phyloP scores from a whole-genome alignment of 2,329 filamentous ascomycete genomes.

The Microsporum ferrugineum region DNA sequence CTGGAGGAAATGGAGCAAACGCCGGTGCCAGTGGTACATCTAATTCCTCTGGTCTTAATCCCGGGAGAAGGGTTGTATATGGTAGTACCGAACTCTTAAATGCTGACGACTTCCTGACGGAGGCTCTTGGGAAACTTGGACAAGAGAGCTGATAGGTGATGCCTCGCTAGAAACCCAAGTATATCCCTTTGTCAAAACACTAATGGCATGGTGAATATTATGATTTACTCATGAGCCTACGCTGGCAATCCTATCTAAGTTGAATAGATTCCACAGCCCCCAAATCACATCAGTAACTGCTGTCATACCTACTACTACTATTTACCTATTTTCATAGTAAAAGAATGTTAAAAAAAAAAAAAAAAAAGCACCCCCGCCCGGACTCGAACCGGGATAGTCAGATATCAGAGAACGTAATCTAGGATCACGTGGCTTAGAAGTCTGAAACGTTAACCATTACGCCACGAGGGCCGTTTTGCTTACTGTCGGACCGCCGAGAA shows the following conservation, averaged over 20 bases:
- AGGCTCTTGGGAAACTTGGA: slow-evolving; percentile 47
- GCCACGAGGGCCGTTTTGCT: not conserved
- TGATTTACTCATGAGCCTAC: too few species aligned
- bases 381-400: slow-evolving; percentile 4
- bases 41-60: slow-evolving; percentile 35
- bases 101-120: slow-evolving; percentile 49
- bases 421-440: slow-evolving; percentile 1
- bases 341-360: not conserved
- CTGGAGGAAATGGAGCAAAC: slow-evolving; percentile 28
- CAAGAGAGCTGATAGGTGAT: slow-evolving; percentile 36
- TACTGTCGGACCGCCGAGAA: not conserved
- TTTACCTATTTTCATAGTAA: not conserved
- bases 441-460: slow-evolving; percentile 4
- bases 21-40: slow-evolving; percentile 12
- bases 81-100: slow-evolving; percentile 71
- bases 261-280: too few species aligned
- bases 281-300: too few species aligned
- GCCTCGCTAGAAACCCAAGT: not conserved
- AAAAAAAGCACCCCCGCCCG: not conserved
- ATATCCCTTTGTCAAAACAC: too few species aligned
- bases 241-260: too few species aligned
- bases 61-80: slow-evolving; percentile 76
- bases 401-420: not conserved
- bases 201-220: too few species aligned
- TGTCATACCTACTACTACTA: too few species aligned